phyloP scores from a whole-genome alignment of 805 yeast genomes.

The Myxozyma sirexii region DNA sequence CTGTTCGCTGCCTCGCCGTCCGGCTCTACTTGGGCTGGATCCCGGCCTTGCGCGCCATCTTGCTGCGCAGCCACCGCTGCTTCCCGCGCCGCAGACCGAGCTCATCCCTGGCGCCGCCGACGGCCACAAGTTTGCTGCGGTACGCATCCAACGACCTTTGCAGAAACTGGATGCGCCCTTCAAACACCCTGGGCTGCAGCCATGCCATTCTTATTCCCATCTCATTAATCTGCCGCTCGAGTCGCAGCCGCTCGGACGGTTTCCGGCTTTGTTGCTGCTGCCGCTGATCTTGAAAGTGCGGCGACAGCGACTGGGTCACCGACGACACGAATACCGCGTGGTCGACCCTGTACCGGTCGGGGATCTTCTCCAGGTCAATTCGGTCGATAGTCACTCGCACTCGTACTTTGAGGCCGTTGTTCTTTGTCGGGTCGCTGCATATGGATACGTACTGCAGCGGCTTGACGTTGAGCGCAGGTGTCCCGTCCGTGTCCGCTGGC shows the following conservation, averaged over 20 bases:
- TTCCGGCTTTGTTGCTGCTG: not conserved
- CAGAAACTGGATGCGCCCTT: constrained; percentile 22
- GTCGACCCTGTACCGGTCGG: constrained; percentile 27
- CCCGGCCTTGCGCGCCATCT: not conserved
- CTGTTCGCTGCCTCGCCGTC: not conserved
- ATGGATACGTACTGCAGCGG: constrained; percentile 16
- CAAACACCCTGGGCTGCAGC: constrained; percentile 30
- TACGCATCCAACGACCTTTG: constrained; percentile 28
- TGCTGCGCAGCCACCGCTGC: constrained; percentile 16
- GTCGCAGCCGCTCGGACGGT: not conserved
- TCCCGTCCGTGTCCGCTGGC: not conserved
- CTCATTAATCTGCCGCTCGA: constrained; percentile 23
- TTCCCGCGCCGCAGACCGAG: constrained; percentile 20
- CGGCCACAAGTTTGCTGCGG: constrained; percentile 19
- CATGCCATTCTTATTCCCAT: constrained; percentile 31
- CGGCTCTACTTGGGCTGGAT: not conserved
- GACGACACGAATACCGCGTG: constrained; percentile 27
- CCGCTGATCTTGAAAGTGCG: constrained; percentile 22
- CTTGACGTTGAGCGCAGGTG: not conserved
- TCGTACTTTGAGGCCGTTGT: constrained; percentile 13
- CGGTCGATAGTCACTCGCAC: constrained; percentile 19
- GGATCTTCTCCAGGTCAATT: constrained; percentile 21
- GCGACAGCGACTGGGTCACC: constrained; percentile 22
- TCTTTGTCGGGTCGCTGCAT: not conserved
- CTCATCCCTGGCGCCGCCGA: constrained; percentile 11